phyloP scores from a whole-genome alignment of 2,329 filamentous ascomycete species.

The Amesomyces nigricolor region DNA sequence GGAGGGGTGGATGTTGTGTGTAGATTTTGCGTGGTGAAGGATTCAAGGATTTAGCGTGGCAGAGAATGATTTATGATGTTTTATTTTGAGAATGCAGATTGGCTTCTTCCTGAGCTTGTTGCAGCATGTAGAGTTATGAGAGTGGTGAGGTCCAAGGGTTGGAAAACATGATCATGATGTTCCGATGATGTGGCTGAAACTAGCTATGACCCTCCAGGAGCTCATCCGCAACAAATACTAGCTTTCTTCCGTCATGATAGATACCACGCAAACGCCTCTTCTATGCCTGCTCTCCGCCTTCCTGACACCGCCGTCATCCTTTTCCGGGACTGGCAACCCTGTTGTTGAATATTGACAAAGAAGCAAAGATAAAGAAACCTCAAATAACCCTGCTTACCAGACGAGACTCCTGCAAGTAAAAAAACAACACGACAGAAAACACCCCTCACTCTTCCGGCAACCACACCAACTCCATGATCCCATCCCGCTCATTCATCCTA shows the following conservation, averaged over 20 bases:
- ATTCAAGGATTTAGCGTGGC: too few species aligned
- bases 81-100: background rate
- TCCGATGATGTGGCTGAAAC: too few species aligned
- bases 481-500: conserved; percentile 49
- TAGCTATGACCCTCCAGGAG: too few species aligned
- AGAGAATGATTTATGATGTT: background rate
- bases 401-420: background rate
- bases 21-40: too few species aligned
- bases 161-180: too few species aligned
- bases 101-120: too few species aligned
- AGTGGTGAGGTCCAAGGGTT: too few species aligned
- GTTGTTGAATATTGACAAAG: background rate
- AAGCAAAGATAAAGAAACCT: background rate
- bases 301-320: background rate
- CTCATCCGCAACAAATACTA: too few species aligned
- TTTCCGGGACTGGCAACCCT: background rate
- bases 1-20: background rate
- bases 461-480: conserved; percentile 54
- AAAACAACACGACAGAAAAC: conserved; percentile 1
- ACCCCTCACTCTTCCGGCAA: conserved; percentile 32
- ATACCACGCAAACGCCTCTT: conserved; percentile 2
- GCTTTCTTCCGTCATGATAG: background rate
- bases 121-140: too few species aligned
- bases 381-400: too few species aligned
- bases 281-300: background rate